A percentile compares a stretch with the other conserved stretches of the same genome.
Conservation (phyloP, 208 protist species). For the Trypanosomatidae sp. region DNA sequence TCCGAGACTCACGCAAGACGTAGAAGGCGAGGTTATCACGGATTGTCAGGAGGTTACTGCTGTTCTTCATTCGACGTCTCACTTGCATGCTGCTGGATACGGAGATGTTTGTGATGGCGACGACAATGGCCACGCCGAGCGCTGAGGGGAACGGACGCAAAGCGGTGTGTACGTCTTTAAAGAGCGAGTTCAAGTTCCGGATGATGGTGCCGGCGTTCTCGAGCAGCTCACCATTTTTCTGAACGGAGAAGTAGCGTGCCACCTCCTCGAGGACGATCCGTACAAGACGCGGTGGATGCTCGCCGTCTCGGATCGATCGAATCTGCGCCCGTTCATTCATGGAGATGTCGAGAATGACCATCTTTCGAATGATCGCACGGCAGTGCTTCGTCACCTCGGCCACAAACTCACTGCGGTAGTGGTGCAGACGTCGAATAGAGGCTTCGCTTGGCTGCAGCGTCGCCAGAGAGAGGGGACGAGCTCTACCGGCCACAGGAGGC, state of each 20-base stretch:
- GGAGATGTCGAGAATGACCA: conserved; percentile 75
- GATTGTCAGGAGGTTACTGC: conserved; percentile 72
- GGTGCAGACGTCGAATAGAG: conserved; percentile 18
- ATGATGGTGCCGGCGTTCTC: conserved; percentile 67
- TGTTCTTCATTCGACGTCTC: conserved; percentile 85
- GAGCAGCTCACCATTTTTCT: conserved; percentile 30
- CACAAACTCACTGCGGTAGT: conserved; percentile 36
- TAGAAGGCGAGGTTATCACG: conserved; percentile 72
- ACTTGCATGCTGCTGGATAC: conserved; percentile 88
- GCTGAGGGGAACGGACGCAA: conserved; percentile 56
- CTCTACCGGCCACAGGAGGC: neutral
- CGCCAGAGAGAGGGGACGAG: neutral
- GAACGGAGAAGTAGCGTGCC: conserved; percentile 55
- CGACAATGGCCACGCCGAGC: conserved; percentile 74
- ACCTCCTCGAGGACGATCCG: conserved; percentile 80
- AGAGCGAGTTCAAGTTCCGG: conserved; percentile 75
- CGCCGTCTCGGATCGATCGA: conserved; percentile 38
- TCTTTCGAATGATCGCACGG: conserved; percentile 63
- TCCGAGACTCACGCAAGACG: conserved; percentile 47
- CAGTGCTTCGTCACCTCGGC: conserved; percentile 42
- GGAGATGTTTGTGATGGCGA: conserved; percentile 80
- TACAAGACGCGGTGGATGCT: conserved; percentile 42
- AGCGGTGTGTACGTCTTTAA: conserved; percentile 54
- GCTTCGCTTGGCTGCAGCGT: conserved; percentile 6
- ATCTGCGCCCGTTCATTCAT: conserved; percentile 61